These are phyloP conservation scores for Tuber brumale DNA, from an alignment of 495 filamentous ascomycete genomes.

Conservation along the genomic window DNA sequence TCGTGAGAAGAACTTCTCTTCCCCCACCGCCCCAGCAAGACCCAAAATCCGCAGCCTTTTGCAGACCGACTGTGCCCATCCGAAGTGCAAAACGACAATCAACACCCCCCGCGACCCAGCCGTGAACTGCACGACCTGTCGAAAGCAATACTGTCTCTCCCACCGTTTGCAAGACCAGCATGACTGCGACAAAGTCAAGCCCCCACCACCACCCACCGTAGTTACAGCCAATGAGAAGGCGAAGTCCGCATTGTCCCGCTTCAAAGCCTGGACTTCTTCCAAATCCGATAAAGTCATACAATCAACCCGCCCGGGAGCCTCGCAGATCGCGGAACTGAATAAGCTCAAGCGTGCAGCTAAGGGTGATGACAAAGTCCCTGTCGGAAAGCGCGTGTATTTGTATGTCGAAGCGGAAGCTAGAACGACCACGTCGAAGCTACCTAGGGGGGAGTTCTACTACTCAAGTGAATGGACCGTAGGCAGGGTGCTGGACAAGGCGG, in stretches of 20 bases:
- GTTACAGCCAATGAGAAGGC: slow-evolving; percentile 48
- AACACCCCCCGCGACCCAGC: slow-evolving; percentile 70
- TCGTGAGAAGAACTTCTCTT: slow-evolving; percentile 15
- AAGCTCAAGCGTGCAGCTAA: slow-evolving; percentile 77
- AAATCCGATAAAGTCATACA: slow-evolving; percentile 47
- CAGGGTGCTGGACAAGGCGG: slow-evolving; percentile 78
- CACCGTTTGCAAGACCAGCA: slow-evolving; percentile 85
- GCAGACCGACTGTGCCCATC: slow-evolving; percentile 63
- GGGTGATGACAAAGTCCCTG: slow-evolving; percentile 71
- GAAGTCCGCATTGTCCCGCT: slow-evolving; percentile 52
- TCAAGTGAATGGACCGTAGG: slow-evolving; percentile 74
- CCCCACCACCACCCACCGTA: slow-evolving; percentile 42
- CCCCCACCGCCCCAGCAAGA: neutral
- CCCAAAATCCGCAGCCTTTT: slow-evolving; percentile 44
- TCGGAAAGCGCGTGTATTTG: slow-evolving; percentile 76
- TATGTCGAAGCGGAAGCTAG: slow-evolving; percentile 79
- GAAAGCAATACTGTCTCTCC: slow-evolving; percentile 81
- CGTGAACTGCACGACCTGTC: slow-evolving; percentile 74
- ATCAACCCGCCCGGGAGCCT: neutral
- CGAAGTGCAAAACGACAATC: slow-evolving; percentile 75
- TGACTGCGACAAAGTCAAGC: slow-evolving; percentile 59
- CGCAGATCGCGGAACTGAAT: slow-evolving; percentile 57
- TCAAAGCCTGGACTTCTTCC: slow-evolving; percentile 42
- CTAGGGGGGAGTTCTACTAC: slow-evolving; percentile 77
- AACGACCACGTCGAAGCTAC: slow-evolving; percentile 65